phyloP scores from a whole-genome alignment of 371 early-diverging fungal genomes.

The Catenaria anguillulae region DNA sequence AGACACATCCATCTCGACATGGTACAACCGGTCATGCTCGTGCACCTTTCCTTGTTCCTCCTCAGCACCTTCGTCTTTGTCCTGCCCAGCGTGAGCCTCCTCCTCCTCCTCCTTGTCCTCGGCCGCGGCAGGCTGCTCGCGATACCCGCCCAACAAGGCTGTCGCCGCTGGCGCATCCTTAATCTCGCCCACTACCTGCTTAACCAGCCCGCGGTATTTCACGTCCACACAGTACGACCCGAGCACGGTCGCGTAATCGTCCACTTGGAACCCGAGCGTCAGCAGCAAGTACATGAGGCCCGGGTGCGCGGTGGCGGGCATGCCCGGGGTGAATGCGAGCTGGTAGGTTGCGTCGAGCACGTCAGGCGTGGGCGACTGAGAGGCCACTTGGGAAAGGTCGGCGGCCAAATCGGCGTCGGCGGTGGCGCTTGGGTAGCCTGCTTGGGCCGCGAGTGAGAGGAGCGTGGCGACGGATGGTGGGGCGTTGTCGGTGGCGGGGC shows the following conservation, averaged over 20 bases:
- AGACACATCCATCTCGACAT: neutral
- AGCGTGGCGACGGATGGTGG: too few species aligned
- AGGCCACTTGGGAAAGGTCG: too few species aligned
- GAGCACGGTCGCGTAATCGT: neutral
- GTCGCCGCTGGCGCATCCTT: neutral
- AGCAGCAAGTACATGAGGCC: neutral
- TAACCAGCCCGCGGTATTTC: neutral
- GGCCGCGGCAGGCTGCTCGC: neutral
- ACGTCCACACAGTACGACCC: neutral
- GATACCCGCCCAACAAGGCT: neutral
- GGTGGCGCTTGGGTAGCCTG: too few species aligned
- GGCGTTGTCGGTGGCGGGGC: too few species aligned
- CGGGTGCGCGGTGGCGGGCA: neutral
- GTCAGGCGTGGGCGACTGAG: too few species aligned
- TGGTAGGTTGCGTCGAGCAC: neutral
- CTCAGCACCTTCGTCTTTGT: neutral
- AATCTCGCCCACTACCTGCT: neutral
- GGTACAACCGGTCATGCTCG: neutral
- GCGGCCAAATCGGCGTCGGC: too few species aligned
- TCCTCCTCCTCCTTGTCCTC: neutral
- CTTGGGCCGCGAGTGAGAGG: too few species aligned
- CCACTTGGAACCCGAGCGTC: conserved; percentile 2
- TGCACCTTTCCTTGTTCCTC: neutral
- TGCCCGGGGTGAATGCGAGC: neutral
- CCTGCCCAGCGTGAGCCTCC: neutral